phyloP scores from a whole-genome alignment of 352 stramenopile genomes.

The Globisporangium alternatum region DNA sequence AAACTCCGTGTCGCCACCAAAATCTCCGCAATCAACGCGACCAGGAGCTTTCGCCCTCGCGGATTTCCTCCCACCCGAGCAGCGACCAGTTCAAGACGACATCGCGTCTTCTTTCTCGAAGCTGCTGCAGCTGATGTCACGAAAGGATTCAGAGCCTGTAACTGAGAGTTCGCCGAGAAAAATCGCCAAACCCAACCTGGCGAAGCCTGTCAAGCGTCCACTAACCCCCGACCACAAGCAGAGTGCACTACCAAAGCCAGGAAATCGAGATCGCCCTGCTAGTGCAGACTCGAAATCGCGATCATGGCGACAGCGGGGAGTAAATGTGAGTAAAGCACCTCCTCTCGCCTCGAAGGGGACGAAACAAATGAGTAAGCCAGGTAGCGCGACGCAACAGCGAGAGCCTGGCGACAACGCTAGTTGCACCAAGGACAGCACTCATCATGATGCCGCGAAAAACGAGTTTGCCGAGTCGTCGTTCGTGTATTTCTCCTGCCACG shows the following conservation, averaged over 20 bases:
- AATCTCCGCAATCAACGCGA: not conserved
- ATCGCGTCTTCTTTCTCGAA: constrained; percentile 33
- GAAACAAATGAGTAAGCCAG: not conserved
- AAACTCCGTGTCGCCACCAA: not conserved
- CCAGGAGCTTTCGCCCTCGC: not conserved
- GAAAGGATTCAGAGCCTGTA: not conserved
- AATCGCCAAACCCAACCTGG: not conserved
- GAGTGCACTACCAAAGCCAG: not conserved
- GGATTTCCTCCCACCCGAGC: not conserved
- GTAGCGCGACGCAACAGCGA: not conserved
- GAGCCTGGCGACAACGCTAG: no score
- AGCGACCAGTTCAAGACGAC: constrained; percentile 12
- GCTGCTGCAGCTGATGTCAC: constrained; percentile 30
- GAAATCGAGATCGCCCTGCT: constrained; percentile 4
- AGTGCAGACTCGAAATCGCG: constrained; percentile 23
- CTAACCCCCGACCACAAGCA: constrained; percentile 14
- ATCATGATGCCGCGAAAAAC: constrained; percentile 8
- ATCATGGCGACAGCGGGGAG: not conserved
- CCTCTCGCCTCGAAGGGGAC: not conserved
- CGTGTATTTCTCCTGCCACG: constrained; percentile 30
- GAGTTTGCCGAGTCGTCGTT: constrained; percentile 30
- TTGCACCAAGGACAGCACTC: not conserved
- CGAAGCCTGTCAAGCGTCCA: not conserved
- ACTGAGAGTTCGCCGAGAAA: not conserved
- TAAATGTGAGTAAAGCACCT: not conserved